These are phyloP conservation scores for Globisporangium middletonii DNA, from an alignment of 352 stramenopile genomes.

Conservation along the genomic window DNA sequence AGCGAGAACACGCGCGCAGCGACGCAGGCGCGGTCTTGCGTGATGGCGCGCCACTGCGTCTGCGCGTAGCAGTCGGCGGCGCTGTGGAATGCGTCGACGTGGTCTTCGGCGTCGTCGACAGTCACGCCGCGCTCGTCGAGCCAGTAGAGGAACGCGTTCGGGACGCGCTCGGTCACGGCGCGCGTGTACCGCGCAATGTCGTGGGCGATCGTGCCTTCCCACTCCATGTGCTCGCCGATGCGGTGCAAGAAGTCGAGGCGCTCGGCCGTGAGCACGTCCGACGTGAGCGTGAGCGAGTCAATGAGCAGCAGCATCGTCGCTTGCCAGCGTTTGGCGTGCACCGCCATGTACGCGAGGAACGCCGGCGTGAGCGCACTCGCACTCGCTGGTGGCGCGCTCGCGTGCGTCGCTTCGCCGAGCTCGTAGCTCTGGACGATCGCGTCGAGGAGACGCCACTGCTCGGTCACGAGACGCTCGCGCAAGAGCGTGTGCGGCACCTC, in stretches of 20 bases:
- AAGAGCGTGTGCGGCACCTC: slow-evolving; percentile 61
- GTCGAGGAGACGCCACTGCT: slow-evolving; percentile 54
- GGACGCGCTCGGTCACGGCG: slow-evolving; percentile 50
- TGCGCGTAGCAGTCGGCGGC: slow-evolving; percentile 26
- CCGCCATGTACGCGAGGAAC: slow-evolving; percentile 57
- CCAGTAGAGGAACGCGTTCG: slow-evolving; percentile 79
- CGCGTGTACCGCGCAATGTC: slow-evolving; percentile 67
- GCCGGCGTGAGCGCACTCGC: slow-evolving; percentile 15
- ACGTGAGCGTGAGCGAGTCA: slow-evolving; percentile 55
- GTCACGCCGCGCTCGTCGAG: slow-evolving; percentile 36
- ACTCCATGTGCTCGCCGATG: slow-evolving; percentile 83
- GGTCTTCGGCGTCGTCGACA: slow-evolving; percentile 20
- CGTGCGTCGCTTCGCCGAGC: slow-evolving; percentile 15
- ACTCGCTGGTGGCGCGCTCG: background rate
- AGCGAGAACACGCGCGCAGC: slow-evolving; percentile 45
- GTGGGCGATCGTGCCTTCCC: slow-evolving; percentile 78
- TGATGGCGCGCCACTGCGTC: slow-evolving; percentile 43
- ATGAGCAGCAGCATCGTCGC: slow-evolving; percentile 74
- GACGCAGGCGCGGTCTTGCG: slow-evolving; percentile 23
- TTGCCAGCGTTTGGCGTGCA: slow-evolving; percentile 79
- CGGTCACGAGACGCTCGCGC: slow-evolving; percentile 42
- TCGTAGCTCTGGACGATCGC: slow-evolving; percentile 70
- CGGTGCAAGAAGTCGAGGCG: slow-evolving; percentile 53
- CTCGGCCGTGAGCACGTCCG: slow-evolving; percentile 49
- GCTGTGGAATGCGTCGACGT: slow-evolving; percentile 43